phyloP scores from a whole-genome alignment of 805 yeast genomes.

The Middelhovenomyces tepae region DNA sequence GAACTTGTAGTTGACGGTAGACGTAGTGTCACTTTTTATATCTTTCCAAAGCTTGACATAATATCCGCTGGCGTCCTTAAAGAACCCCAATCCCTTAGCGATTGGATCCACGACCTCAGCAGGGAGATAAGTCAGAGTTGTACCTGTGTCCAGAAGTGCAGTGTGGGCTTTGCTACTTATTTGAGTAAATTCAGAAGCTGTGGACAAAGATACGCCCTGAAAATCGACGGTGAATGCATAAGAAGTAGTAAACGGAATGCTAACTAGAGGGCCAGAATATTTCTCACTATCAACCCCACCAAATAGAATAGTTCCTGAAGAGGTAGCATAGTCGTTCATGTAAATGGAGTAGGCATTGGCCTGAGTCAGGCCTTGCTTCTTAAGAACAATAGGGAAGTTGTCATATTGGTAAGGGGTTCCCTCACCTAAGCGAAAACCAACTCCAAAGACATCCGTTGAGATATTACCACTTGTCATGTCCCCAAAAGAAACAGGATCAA shows the following conservation, averaged over 20 bases:
- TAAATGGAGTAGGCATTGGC: constrained; percentile 53
- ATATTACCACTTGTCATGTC: constrained; percentile 62
- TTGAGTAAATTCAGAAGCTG: too few species aligned
- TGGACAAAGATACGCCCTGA: too few species aligned
- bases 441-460: constrained; percentile 42
- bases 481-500: constrained; percentile 56
- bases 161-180: too few species aligned
- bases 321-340: constrained; percentile 34
- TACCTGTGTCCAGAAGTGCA: constrained; percentile 16
- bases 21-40: too few species aligned
- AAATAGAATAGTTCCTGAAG: constrained; percentile 28
- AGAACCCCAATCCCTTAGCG: too few species aligned
- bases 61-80: constrained; percentile 1
- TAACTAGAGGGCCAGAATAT: constrained; percentile 33
- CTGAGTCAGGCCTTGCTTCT: constrained; percentile 43
- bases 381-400: constrained; percentile 53
- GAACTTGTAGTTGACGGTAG: constrained; percentile 1
- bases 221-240: too few species aligned
- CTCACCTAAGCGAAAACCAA: constrained; percentile 8
- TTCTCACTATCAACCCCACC: constrained; percentile 45
- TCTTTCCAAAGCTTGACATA: too few species aligned
- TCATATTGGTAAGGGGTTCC: constrained; percentile 35
- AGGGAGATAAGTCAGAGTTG: constrained; percentile 20
- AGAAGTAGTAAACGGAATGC: too few species aligned
- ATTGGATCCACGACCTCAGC: constrained; percentile 21